Conservation (phyloP, 129 eudicot genomes). For the Rutidosis leptorrhynchoides region DNA sequence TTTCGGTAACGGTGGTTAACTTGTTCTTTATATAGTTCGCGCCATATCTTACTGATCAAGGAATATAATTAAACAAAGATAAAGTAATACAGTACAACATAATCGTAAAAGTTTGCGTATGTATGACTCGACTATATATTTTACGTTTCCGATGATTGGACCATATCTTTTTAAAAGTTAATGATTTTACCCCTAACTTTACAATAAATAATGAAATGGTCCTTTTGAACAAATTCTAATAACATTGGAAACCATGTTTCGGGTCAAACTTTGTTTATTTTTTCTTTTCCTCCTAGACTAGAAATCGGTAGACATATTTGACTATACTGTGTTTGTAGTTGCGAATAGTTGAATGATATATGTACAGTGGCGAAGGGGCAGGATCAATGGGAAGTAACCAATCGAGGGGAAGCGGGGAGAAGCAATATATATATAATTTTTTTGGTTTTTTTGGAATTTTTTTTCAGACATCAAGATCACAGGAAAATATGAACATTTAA, state of each 20-base stretch:
- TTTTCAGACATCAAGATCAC: too few relatives aligned
- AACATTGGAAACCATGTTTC: not conserved
- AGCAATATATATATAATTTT: too few relatives aligned
- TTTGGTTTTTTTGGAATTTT: too few relatives aligned
- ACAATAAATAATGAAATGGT: not conserved
- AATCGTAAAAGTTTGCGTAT: not conserved
- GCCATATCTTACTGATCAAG: slow-evolving; percentile 5
- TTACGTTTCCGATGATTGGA: not conserved
- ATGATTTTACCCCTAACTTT: not conserved
- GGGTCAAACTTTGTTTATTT: not conserved
- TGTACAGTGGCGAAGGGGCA: too few relatives aligned
- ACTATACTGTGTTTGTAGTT: too few relatives aligned
- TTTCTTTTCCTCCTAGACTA: not conserved
- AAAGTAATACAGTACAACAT: not conserved
- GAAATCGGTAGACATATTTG: not conserved
- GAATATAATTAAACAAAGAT: too few relatives aligned
- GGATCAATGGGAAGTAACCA: too few relatives aligned
- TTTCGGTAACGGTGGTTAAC: not conserved
- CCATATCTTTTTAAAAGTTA: too few relatives aligned
- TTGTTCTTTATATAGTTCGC: slow-evolving; percentile 24
- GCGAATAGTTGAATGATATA: too few relatives aligned
- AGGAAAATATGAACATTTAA: too few relatives aligned
- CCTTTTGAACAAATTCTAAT: not conserved
- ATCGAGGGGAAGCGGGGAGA: too few relatives aligned
- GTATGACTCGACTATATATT: not conserved